Evolutionary conservation across 192 early-diverging fungal species (phyloP).

Genomic region (Dimargaris verticillata): DNA sequence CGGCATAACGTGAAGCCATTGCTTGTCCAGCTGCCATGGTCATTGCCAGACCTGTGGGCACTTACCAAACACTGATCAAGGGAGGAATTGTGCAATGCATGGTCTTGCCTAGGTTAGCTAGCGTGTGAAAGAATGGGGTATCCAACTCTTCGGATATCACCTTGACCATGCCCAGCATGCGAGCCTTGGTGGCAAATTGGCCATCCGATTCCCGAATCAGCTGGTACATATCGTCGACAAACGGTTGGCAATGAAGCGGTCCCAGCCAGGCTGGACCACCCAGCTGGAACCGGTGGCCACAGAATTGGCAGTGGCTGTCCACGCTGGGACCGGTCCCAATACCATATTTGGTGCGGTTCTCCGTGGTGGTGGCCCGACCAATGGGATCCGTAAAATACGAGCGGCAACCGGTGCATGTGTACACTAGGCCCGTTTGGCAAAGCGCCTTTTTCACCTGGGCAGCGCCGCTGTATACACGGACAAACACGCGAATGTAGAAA

Average conservation of each 20-base stretch:
- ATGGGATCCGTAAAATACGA: conserved; percentile 55
- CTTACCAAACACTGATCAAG: conserved; percentile 42
- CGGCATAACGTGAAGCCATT: too few species aligned
- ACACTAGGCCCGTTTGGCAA: conserved; percentile 67
- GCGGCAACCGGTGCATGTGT: conserved; percentile 73
- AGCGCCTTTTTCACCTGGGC: conserved; percentile 56
- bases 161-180: conserved; percentile 93
- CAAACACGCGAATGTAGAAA: conserved; percentile 94
- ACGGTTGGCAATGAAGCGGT: conserved; percentile 66
- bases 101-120: conserved; percentile 47
- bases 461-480: conserved; percentile 65
- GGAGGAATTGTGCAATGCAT: conserved; percentile 62
- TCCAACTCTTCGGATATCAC: conserved; percentile 69
- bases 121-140: conserved; percentile 66
- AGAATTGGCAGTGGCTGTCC: conserved; percentile 48
- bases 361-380: conserved; percentile 40
- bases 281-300: conserved; percentile 44
- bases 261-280: conserved; percentile 87
- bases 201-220: conserved; percentile 28
- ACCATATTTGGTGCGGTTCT: conserved; percentile 39
- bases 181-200: conserved; percentile 55
- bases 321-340: conserved; percentile 44
- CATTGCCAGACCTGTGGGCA: conserved; percentile 19
- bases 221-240: conserved; percentile 60
- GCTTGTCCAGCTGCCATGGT: too few species aligned